Evolutionary conservation across 2,329 filamentous ascomycete genomes (phyloP).

Genomic region (Claviceps humidiphila): DNA sequence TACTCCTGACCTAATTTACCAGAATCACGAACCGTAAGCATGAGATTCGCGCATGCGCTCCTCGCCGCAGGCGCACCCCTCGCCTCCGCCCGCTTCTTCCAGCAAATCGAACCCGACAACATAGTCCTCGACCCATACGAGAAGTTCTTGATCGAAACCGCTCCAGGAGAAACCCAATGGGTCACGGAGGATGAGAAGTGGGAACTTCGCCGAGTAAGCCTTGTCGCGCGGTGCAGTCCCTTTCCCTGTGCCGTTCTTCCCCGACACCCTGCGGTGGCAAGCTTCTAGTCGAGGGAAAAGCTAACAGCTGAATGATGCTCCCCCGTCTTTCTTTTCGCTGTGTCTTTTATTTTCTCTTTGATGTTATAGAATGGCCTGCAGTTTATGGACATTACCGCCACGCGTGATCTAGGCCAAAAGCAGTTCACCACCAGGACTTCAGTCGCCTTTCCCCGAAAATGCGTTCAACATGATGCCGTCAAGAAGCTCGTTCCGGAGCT

Average conservation of each 20-base stretch:
- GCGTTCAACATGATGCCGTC: constrained; percentile 52
- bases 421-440: constrained; percentile 17
- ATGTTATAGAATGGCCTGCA: constrained; percentile 59
- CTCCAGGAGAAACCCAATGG: constrained; percentile 72
- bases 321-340: no score
- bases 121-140: constrained; percentile 32
- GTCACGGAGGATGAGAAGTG: constrained; percentile 94
- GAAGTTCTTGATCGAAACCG: constrained; percentile 64
- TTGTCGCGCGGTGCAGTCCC: background rate
- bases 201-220: constrained; percentile 60
- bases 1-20: no score
- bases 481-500: constrained; percentile 54
- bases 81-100: constrained; percentile 40
- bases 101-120: constrained; percentile 35
- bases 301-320: background rate
- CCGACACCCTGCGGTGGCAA: background rate
- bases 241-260: background rate
- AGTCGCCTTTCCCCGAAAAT: constrained; percentile 54
- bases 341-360: background rate
- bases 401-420: constrained; percentile 41
- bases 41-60: constrained; percentile 41
- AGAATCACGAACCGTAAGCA: constrained; percentile 13
- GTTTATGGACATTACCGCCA: constrained; percentile 91
- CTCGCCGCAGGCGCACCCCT: constrained; percentile 42
- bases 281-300: background rate